phyloP scores from a whole-genome alignment of 345 rosid species.

The Carallia brachiata region DNA sequence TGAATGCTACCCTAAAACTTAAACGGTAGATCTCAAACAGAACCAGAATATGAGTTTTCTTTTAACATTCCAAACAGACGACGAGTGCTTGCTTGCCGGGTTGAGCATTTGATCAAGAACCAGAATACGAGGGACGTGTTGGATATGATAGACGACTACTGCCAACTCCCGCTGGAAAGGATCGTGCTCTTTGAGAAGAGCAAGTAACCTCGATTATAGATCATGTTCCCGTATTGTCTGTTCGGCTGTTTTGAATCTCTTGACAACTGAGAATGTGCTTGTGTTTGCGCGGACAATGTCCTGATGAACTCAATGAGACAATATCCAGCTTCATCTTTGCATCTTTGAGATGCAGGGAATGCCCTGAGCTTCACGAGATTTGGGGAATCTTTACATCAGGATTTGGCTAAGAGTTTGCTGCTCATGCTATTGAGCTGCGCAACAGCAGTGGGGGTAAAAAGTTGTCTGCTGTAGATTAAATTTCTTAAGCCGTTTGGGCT shows the following conservation, averaged over 20 bases:
- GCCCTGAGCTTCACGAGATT: constrained; percentile 50
- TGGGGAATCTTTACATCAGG: constrained; percentile 26
- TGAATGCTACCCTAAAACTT: too few species aligned
- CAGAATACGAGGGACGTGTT: constrained; percentile 44
- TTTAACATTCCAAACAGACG: too few species aligned
- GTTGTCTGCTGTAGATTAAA: background rate
- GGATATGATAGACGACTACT: constrained; percentile 43
- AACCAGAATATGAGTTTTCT: too few species aligned
- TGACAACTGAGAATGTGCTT: background rate
- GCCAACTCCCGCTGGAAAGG: constrained; percentile 40
- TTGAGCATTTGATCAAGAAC: constrained; percentile 43
- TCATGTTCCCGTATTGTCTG: too few species aligned
- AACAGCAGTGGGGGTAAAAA: constrained; percentile 40
- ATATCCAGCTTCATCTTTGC: constrained; percentile 55
- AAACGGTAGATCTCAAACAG: too few species aligned
- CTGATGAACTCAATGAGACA: constrained; percentile 53
- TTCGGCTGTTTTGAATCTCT: too few species aligned
- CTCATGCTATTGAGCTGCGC: constrained; percentile 38
- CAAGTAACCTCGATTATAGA: constrained; percentile 10
- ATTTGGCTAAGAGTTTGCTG: constrained; percentile 42
- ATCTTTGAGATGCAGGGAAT: constrained; percentile 54
- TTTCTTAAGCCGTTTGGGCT: background rate
- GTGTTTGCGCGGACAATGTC: constrained; percentile 36
- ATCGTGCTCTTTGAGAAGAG: constrained; percentile 32
- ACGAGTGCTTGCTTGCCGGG: constrained; percentile 26